Evolutionary conservation across 2,329 filamentous ascomycete genomes (phyloP).

Genomic region (Chaetomium olivaceum): DNA sequence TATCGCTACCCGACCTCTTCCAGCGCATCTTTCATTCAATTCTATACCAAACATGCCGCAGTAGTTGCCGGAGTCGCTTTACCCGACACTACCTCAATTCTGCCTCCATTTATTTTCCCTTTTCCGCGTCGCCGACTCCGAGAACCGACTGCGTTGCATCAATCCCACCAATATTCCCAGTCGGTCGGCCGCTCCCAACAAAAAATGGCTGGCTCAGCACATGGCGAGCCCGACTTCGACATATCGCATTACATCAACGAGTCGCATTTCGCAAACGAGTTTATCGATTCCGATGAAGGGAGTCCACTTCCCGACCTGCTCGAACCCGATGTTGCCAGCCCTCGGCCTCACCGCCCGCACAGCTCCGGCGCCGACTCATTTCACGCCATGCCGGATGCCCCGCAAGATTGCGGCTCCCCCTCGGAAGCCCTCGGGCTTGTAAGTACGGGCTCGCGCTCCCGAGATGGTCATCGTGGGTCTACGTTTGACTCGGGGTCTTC

Average conservation of each 20-base stretch:
- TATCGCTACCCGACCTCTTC: not conserved
- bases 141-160: not conserved
- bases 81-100: not conserved
- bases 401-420: slow-evolving; percentile 24
- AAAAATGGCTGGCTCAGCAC: slow-evolving; percentile 21
- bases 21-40: not conserved
- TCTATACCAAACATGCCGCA: slow-evolving; percentile 5
- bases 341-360: slow-evolving; percentile 20
- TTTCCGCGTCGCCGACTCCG: not conserved
- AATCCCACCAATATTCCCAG: slow-evolving; percentile 8
- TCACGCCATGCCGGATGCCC: slow-evolving; percentile 17
- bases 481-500: slow-evolving; percentile 49
- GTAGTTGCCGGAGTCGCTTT: not conserved
- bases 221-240: slow-evolving; percentile 22
- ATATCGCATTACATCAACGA: slow-evolving; percentile 16
- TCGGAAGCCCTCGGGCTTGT: slow-evolving; percentile 24
- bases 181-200: slow-evolving; percentile 2
- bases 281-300: slow-evolving; percentile 30
- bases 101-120: not conserved
- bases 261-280: slow-evolving; percentile 23
- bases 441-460: slow-evolving; percentile 27
- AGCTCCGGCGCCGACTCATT: slow-evolving; percentile 21
- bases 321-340: slow-evolving; percentile 25
- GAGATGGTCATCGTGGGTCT: slow-evolving; percentile 33
- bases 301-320: slow-evolving; percentile 23